A percentile compares a stretch with the other conserved stretches of the same genome.
Conservation (phyloP, 192 early-diverging fungal genomes). For the Linnemannia zychae region DNA sequence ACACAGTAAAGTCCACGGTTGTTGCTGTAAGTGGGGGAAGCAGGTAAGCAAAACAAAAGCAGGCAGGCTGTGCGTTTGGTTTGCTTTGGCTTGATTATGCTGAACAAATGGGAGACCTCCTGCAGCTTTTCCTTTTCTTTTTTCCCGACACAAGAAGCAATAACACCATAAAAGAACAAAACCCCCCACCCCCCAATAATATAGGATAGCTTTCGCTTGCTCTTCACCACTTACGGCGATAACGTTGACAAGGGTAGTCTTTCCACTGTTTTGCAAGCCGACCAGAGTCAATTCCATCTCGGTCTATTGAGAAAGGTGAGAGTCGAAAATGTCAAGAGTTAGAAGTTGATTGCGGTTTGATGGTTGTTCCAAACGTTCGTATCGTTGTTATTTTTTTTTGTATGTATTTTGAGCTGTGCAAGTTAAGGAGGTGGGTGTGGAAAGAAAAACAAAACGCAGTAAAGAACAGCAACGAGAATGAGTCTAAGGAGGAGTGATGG, state of each 20-base stretch:
- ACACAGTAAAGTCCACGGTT: neutral
- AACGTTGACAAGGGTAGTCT: slow-evolving; percentile 89
- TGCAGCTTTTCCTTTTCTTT: neutral
- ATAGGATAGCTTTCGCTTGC: neutral
- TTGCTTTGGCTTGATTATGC: neutral
- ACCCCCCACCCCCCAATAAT: neutral
- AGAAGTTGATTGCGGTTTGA: neutral
- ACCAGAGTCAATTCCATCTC: slow-evolving; percentile 94
- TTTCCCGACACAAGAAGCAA: neutral
- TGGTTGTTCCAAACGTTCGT: too few species aligned
- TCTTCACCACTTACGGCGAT: slow-evolving; percentile 75
- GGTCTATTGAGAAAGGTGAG: slow-evolving; percentile 56
- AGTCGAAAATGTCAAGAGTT: neutral
- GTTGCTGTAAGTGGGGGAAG: neutral
- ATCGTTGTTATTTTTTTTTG: neutral
- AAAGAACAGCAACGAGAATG: neutral
- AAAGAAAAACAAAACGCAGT: neutral
- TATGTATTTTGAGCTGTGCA: neutral
- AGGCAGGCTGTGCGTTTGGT: neutral
- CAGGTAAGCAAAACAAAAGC: neutral
- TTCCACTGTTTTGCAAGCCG: slow-evolving; percentile 90
- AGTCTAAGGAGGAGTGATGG: neutral
- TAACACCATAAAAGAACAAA: neutral
- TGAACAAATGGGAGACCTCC: neutral
- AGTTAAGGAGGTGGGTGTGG: neutral